These are phyloP conservation scores for Neofusicoccum umdonicola DNA, from an alignment of 2,329 filamentous ascomycete genomes.

Conservation along the genomic window DNA sequence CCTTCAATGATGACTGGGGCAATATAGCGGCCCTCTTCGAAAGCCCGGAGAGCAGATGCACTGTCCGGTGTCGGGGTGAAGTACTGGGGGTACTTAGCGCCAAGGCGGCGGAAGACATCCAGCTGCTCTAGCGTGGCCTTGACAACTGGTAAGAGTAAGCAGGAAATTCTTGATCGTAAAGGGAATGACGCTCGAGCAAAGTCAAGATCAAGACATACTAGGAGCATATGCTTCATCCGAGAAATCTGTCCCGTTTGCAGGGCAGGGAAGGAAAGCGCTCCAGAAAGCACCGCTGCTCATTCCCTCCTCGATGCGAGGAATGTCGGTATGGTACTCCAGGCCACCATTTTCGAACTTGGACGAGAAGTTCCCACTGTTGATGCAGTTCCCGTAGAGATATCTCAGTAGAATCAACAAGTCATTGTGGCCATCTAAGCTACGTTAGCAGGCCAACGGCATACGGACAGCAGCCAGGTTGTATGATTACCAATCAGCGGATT, in stretches of 20 bases:
- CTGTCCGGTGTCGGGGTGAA: slow-evolving; percentile 66
- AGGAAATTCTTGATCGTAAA: neutral
- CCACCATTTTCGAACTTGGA: slow-evolving; percentile 69
- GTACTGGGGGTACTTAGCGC: slow-evolving; percentile 61
- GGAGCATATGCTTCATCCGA: slow-evolving; percentile 68
- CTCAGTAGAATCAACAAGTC: slow-evolving; percentile 78
- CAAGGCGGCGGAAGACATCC: slow-evolving; percentile 67
- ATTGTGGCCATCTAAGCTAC: slow-evolving; percentile 74
- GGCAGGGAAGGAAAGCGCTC: slow-evolving; percentile 81
- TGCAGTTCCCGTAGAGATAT: slow-evolving; percentile 67
- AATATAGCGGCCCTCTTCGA: slow-evolving; percentile 34
- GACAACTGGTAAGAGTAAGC: slow-evolving; percentile 49
- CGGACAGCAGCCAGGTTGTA: neutral
- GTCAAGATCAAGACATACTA: slow-evolving; percentile 48
- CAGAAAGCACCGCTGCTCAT: slow-evolving; percentile 85
- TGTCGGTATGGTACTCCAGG: slow-evolving; percentile 70
- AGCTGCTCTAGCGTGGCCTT: slow-evolving; percentile 71
- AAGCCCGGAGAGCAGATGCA: slow-evolving; percentile 58
- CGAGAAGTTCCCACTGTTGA: slow-evolving; percentile 73
- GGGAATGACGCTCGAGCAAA: neutral
- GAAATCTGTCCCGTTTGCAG: slow-evolving; percentile 68
- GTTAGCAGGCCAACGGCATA: slow-evolving; percentile 22
- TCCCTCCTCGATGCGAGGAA: slow-evolving; percentile 70
- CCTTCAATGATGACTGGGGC: slow-evolving; percentile 56
- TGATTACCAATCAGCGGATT: slow-evolving; percentile 42